These are phyloP conservation scores for Monilinia fructigena DNA, from an alignment of 2,329 filamentous ascomycete genomes.

Conservation along the genomic window DNA sequence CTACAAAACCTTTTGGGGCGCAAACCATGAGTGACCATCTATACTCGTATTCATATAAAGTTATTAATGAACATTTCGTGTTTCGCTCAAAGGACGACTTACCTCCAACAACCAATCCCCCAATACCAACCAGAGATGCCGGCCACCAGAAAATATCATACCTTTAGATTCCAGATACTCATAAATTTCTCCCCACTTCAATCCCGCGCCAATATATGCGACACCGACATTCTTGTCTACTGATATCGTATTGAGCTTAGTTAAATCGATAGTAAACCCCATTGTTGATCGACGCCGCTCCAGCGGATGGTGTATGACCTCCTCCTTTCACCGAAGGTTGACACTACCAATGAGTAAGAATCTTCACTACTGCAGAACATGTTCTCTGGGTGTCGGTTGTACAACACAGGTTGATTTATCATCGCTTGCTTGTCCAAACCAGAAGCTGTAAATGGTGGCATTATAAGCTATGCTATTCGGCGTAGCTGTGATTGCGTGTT, in stretches of 20 bases:
- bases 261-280: not conserved
- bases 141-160: not conserved
- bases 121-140: not conserved
- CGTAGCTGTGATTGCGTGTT: not conserved
- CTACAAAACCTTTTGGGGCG: not conserved
- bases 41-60: not conserved
- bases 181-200: not conserved
- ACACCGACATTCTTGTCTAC: not conserved
- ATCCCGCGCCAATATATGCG: not conserved
- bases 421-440: conserved; percentile 7
- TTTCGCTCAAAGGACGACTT: not conserved
- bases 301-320: not conserved
- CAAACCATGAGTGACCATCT: conserved; percentile 11
- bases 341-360: not conserved
- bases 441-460: not conserved
- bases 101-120: not conserved
- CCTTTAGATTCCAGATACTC: not conserved
- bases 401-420: conserved; percentile 1
- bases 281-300: not conserved
- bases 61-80: not conserved
- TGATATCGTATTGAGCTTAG: not conserved
- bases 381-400: not conserved
- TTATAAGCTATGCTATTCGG: conserved; percentile 3
- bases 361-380: conserved; percentile 1
- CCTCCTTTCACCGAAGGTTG: not conserved